A percentile compares a stretch with the other conserved stretches of the same genome.
Conservation (phyloP, 148 eudicot species). For the Talinum fruticosum region DNA sequence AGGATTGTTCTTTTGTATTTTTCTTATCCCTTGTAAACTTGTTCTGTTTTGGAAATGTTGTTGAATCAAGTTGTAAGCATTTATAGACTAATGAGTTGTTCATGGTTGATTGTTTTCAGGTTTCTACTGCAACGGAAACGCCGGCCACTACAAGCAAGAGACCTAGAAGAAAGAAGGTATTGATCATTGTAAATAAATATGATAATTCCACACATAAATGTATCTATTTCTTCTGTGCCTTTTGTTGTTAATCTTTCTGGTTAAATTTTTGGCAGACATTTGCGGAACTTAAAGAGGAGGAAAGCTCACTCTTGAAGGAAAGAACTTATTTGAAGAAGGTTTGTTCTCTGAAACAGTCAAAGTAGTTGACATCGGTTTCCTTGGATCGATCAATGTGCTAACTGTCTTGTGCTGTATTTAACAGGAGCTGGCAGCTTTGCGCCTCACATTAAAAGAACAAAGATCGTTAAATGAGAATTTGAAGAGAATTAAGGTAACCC, state of each 20-base stretch:
- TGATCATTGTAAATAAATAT: neutral
- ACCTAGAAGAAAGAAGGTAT: constrained; percentile 60
- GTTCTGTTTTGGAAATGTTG: neutral
- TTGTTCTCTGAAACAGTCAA: constrained; percentile 7
- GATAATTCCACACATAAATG: neutral
- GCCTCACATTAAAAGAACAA: constrained; percentile 37
- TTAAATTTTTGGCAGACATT: constrained; percentile 36
- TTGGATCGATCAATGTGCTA: neutral
- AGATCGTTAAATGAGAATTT: constrained; percentile 44
- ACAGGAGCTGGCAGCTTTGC: constrained; percentile 52
- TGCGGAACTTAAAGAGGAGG: constrained; percentile 64
- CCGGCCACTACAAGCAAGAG: constrained; percentile 33
- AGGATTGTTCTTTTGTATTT: neutral
- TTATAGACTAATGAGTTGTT: constrained; percentile 5
- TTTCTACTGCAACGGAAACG: constrained; percentile 30
- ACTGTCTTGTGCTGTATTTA: constrained; percentile 1
- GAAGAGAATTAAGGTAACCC: constrained; percentile 65
- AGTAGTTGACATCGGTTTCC: neutral
- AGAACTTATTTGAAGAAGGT: constrained; percentile 44
- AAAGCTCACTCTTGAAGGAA: constrained; percentile 48
- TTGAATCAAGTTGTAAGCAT: neutral
- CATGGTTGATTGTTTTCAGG: constrained; percentile 31
- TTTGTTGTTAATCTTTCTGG: neutral
- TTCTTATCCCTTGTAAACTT: neutral
- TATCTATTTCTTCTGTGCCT: neutral